phyloP scores from a whole-genome alignment of 345 rosid genomes.

The Citrus cavaleriei region DNA sequence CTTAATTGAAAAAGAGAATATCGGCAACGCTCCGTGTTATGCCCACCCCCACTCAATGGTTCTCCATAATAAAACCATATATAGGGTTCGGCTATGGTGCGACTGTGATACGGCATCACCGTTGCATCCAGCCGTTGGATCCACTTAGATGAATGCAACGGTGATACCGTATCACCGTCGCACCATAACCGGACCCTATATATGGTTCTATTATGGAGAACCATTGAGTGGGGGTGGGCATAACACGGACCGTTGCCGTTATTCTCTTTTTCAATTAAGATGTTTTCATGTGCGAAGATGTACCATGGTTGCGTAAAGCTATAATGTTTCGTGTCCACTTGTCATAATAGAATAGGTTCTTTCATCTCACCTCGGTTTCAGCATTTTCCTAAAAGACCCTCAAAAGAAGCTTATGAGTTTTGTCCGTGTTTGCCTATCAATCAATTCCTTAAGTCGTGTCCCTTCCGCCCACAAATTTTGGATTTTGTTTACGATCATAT shows the following conservation, averaged over 20 bases:
- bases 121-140: no score
- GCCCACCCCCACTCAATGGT: no score
- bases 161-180: no score
- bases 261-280: background rate
- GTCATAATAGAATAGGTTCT: background rate
- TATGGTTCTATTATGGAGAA: no score
- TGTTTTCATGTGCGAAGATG: background rate
- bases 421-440: background rate
- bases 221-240: no score
- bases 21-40: no score
- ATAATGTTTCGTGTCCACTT: background rate
- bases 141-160: no score
- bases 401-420: background rate
- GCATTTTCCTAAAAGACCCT: background rate
- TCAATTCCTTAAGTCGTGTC: background rate
- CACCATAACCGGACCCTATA: fast-evolving
- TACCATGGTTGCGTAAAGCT: background rate
- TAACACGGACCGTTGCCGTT: background rate
- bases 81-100: no score
- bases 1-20: no score
- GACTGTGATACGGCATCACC: no score
- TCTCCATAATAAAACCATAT: no score
- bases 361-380: background rate
- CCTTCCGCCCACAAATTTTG: background rate
- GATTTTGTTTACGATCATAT: background rate